Evolutionary conservation across 768 basidiomycete species (phyloP), one percentile per base, ranked within the genome.

Genomic region (Trametes cingulata): DNA sequence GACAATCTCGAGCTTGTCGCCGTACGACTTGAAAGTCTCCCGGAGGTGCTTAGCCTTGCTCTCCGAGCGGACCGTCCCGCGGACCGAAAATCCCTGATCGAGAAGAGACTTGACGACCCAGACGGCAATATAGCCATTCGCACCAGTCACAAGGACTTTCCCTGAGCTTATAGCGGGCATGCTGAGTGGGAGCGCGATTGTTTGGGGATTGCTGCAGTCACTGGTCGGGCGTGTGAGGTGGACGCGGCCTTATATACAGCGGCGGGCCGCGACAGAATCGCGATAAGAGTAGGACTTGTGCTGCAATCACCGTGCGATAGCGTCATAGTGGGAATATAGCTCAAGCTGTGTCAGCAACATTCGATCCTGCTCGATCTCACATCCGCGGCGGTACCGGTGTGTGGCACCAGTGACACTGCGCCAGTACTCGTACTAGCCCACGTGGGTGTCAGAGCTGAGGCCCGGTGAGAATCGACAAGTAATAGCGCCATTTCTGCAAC

Each of bases 11-110:
- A 91, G 83, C 47, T 77, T 81, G 61, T 82, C 81, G 0, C 82
- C 85, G 57, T 80, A 80, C 0, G 73, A 67, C 14, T 77, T 75
- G 71, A 90, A 88, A 50, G 78, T 60, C 22, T 86, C 74, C 54
- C 75, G 72, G 58, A 93, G 73, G 65, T 83, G 81, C 1, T 78
- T 71, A 1, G 82, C 84, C 69, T 91, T 93, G n/a, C 74, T 75
- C 10, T 69, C 67, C 1, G 83, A 82, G 14, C 91, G 82, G 6
- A 88, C 88, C 0, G 88, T 85, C 0, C 85, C 88, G 7, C 87
- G 81, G 24, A 88, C 84, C 5, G 75, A 61, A 67, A 83, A 90
- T 0, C 90, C 88, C 7, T 76, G 73, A 60, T 87, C 81, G 13
- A 92, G 79, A 14, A 89, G 76, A 8, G 64, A 66, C 36, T 76